Percentiles rank a stretch among this genome's conserved stretches.
Conservation (phyloP, 805 yeast species). For the Suhomyces prunicola region DNA sequence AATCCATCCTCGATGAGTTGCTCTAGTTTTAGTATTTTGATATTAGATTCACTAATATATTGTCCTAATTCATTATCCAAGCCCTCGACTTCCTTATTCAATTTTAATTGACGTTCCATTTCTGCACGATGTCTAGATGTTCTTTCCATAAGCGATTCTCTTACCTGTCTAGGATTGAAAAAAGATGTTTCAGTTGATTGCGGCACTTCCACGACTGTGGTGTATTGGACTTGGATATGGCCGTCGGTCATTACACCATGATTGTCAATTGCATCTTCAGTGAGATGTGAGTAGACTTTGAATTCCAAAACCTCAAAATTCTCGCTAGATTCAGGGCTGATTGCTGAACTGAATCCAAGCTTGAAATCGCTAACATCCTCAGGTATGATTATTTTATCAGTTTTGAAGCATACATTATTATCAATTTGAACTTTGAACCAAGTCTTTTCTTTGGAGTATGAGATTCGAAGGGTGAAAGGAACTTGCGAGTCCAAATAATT, state of each 20-base stretch:
- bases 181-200: conserved; percentile 1
- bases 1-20: background rate
- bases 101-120: conserved; percentile 6
- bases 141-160: conserved; percentile 39
- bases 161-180: conserved; percentile 18
- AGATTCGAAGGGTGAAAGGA: conserved; percentile 65
- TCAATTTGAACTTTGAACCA: conserved; percentile 67
- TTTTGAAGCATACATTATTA: conserved; percentile 67
- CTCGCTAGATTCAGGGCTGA: conserved; percentile 43
- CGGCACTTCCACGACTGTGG: conserved; percentile 9
- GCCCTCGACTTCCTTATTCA: background rate
- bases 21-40: conserved; percentile 9
- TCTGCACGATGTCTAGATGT: conserved; percentile 23
- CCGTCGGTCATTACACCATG: conserved; percentile 49
- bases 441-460: conserved; percentile 46
- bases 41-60: conserved; percentile 7
- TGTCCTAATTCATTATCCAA: background rate
- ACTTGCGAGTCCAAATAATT: conserved; percentile 65
- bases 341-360: conserved; percentile 53
- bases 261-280: conserved; percentile 55
- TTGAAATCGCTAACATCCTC: conserved; percentile 31
- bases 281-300: conserved; percentile 51
- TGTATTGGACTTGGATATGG: conserved; percentile 36
- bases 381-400: conserved; percentile 51
- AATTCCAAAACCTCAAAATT: conserved; percentile 63